phyloP scores from a whole-genome alignment of 139 green algal species.

The Picocystis salinarum region DNA sequence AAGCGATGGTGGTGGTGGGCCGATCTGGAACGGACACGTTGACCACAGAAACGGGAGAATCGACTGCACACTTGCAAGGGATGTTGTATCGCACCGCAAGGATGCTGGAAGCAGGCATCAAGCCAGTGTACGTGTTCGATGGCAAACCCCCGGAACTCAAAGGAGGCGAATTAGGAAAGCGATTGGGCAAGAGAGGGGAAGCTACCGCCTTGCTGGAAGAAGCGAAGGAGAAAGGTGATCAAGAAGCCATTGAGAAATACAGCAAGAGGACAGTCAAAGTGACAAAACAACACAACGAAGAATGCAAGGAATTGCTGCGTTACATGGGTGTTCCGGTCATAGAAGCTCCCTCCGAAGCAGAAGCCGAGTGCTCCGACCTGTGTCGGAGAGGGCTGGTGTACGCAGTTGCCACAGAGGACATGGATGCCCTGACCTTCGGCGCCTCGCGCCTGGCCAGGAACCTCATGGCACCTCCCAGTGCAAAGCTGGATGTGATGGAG shows the following conservation, averaged over 20 bases:
- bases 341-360: slow-evolving; percentile 75
- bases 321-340: slow-evolving; percentile 84
- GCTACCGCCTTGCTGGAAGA: slow-evolving; percentile 13
- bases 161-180: slow-evolving; percentile 56
- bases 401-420: slow-evolving; percentile 85
- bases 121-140: slow-evolving; percentile 82
- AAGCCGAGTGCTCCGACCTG: slow-evolving; percentile 73
- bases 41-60: slow-evolving; percentile 77
- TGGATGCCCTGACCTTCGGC: slow-evolving; percentile 92
- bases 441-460: slow-evolving; percentile 63
- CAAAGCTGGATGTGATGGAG: slow-evolving; percentile 60
- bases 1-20: slow-evolving; percentile 81
- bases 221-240: slow-evolving; percentile 41
- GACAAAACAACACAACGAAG: slow-evolving; percentile 78
- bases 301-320: slow-evolving; percentile 75
- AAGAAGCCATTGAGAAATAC: slow-evolving; percentile 84
- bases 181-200: slow-evolving; percentile 14
- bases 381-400: slow-evolving; percentile 66
- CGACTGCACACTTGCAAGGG: slow-evolving; percentile 75
- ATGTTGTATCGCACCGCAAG: slow-evolving; percentile 89
- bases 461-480: slow-evolving; percentile 59
- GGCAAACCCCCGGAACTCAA: slow-evolving; percentile 88
- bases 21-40: slow-evolving; percentile 58
- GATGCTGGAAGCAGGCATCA: slow-evolving; percentile 67
- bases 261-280: slow-evolving; percentile 73